Evolutionary conservation across 78 protist genomes (phyloP).

Genomic region (Mastigamoeba balamuthi): DNA sequence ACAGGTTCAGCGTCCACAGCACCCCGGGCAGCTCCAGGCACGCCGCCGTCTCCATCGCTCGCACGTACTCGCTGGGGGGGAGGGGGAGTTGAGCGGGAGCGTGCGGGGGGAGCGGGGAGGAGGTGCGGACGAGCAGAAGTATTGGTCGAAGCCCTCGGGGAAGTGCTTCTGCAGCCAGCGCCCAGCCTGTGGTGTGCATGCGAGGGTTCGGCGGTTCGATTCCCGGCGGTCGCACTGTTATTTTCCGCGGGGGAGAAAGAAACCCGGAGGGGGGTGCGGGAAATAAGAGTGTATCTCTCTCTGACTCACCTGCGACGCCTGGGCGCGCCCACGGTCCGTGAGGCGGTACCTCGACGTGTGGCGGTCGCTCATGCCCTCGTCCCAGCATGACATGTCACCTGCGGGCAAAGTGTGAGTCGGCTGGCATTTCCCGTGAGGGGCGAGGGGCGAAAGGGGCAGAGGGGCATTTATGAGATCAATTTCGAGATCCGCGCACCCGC

Average conservation of each 20-base stretch:
- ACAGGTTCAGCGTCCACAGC: background rate
- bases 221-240: no score
- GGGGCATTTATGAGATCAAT: no score
- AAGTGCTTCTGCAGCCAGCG: background rate
- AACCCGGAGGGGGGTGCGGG: no score
- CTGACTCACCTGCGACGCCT: background rate
- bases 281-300: no score
- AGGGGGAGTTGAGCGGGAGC: no score
- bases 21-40: background rate
- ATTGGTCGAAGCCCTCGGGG: background rate
- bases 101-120: no score
- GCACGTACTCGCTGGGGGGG: slow-evolving; percentile 7
- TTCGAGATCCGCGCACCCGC: no score
- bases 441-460: no score
- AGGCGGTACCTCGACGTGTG: background rate
- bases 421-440: no score
- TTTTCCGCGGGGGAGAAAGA: no score
- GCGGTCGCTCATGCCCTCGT: background rate
- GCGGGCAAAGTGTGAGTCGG: no score
- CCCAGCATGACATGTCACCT: background rate
- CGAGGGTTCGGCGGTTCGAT: background rate
- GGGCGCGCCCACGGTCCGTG: background rate
- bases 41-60: slow-evolving; percentile 22
- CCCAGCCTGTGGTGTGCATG: background rate
- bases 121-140: background rate